Conservation (phyloP, 2,329 filamentous ascomycete genomes). For the Tolypocladium pustulatum region DNA sequence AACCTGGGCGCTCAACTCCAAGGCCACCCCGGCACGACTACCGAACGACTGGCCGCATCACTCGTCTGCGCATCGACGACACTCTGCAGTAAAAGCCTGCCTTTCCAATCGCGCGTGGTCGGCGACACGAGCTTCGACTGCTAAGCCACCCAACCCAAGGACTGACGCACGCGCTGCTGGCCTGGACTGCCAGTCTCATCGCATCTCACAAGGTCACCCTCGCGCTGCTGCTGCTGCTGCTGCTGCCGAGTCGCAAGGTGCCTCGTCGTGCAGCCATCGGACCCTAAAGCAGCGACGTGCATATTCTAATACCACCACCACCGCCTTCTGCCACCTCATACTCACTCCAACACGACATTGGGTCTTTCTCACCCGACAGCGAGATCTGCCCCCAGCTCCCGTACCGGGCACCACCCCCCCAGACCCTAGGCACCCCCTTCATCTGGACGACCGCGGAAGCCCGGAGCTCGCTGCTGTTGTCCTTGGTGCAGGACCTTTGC, state of each 20-base stretch:
- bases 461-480: neutral
- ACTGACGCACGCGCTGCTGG: neutral
- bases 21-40: neutral
- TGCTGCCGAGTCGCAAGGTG: neutral
- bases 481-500: neutral
- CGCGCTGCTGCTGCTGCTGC: neutral
- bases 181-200: neutral
- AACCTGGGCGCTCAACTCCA: neutral
- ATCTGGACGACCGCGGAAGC: neutral
- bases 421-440: neutral
- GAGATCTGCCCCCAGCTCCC: constrained; percentile 4
- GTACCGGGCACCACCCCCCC: constrained; percentile 1
- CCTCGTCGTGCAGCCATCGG: constrained; percentile 2
- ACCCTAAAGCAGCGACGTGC: constrained; percentile 23
- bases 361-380: constrained; percentile 2
- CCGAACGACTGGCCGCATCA: neutral
- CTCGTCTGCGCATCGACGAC: neutral
- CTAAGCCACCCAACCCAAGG: neutral
- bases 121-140: neutral
- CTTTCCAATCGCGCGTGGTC: too few relatives aligned
- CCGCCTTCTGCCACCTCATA: constrained; percentile 11
- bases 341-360: neutral
- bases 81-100: neutral
- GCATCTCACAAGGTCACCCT: neutral
- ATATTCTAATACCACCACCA: constrained; percentile 12